phyloP scores from a whole-genome alignment of 805 yeast genomes.

The Cyberlindnera lachancei region DNA sequence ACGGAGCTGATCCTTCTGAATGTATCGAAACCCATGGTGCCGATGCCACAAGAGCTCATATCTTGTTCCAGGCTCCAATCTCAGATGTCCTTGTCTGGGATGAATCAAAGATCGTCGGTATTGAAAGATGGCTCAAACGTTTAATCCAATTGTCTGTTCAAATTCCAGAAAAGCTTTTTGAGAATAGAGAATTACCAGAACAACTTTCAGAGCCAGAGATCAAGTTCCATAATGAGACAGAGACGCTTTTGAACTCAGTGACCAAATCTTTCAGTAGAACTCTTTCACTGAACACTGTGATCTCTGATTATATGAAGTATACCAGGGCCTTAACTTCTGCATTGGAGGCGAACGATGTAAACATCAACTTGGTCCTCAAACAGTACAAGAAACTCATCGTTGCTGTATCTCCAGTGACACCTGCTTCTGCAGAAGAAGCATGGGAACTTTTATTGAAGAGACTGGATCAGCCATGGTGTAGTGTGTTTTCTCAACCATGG shows the following conservation, averaged over 20 bases:
- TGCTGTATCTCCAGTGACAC: conserved; percentile 74
- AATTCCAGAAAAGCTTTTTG: conserved; percentile 7
- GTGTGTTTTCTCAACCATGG: conserved; percentile 57
- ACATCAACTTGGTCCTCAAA: conserved; percentile 36
- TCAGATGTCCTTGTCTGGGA: conserved; percentile 84
- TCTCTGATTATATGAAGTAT: conserved; percentile 85
- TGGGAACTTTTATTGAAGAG: conserved; percentile 42
- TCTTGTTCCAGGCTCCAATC: conserved; percentile 87
- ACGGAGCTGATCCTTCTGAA: conserved; percentile 85
- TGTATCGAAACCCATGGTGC: conserved; percentile 79
- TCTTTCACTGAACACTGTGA: conserved; percentile 70
- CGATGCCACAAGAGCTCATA: conserved; percentile 90
- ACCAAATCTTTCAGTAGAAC: conserved; percentile 52
- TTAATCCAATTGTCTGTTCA: conserved; percentile 30
- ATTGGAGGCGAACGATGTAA: conserved; percentile 29
- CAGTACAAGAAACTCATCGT: conserved; percentile 47
- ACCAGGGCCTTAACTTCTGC: conserved; percentile 44
- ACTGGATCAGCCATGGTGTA: conserved; percentile 29
- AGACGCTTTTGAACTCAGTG: conserved; percentile 38
- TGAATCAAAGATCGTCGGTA: conserved; percentile 76
- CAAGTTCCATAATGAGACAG: conserved; percentile 50
- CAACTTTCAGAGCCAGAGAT: conserved; percentile 37
- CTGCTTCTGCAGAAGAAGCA: conserved; percentile 76
- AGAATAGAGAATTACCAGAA: not conserved
- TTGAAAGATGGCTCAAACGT: conserved; percentile 77